Percentiles rank a stretch among this genome's conserved stretches.
Evolutionary conservation across 768 basidiomycete species (phyloP).

Genomic region (Amanita pallidorosea): DNA sequence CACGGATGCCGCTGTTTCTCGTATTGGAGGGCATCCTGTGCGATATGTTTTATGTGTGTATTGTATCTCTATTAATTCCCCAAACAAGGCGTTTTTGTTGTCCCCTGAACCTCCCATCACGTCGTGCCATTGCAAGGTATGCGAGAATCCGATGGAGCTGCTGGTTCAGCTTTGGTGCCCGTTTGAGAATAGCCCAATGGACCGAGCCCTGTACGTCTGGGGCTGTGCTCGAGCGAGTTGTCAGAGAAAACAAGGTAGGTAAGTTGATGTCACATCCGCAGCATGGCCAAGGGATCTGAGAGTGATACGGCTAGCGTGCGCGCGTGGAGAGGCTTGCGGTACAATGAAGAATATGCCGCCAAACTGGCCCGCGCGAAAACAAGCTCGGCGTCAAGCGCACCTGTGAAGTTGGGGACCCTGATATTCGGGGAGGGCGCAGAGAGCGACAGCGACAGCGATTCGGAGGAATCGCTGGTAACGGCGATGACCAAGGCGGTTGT

Average conservation of each 20-base stretch:
- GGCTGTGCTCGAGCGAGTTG: slow-evolving; percentile 63
- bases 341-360: slow-evolving; percentile 64
- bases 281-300: not conserved
- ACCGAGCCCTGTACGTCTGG: slow-evolving; percentile 81
- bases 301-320: slow-evolving; percentile 42
- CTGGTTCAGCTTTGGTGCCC: slow-evolving; percentile 88
- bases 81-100: slow-evolving; percentile 61
- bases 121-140: slow-evolving; percentile 62
- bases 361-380: slow-evolving; percentile 39
- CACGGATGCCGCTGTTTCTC: slow-evolving; percentile 73
- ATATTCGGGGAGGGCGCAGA: slow-evolving; percentile 38
- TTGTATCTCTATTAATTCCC: slow-evolving; percentile 37
- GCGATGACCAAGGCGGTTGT: slow-evolving; percentile 48
- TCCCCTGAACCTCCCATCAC: slow-evolving; percentile 48
- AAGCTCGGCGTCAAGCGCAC: slow-evolving; percentile 22
- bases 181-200: slow-evolving; percentile 74
- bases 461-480: slow-evolving; percentile 40
- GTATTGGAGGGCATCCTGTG: slow-evolving; percentile 87
- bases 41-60: slow-evolving; percentile 44
- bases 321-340: slow-evolving; percentile 69
- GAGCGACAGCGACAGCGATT: slow-evolving; percentile 17
- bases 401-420: slow-evolving; percentile 48
- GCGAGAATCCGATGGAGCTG: slow-evolving; percentile 67
- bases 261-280: slow-evolving; percentile 19
- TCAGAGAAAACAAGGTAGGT: slow-evolving; percentile 74